Base-by-base conservation (phyloP, 2,329 filamentous ascomycete species). In the Penicillium sp. region DNA sequence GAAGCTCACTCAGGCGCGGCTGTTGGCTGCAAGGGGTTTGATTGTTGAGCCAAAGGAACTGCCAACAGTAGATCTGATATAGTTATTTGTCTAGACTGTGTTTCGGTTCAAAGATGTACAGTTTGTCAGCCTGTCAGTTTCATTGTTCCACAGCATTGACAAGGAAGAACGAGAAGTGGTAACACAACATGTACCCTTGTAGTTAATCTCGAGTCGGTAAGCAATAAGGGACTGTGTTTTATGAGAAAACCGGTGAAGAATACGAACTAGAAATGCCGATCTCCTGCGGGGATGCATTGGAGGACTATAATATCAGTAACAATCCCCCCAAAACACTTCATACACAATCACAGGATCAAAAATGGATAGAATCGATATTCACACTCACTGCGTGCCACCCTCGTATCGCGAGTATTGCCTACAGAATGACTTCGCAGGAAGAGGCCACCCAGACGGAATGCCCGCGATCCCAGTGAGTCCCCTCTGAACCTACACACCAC, bases 371-470 rank as follows among this genome's bases (percentile, higher is more conserved):
- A 63, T 65, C 6, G 63, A 65, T 25, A 33, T 65, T 1, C 62
- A 65, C 41, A 50, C 59, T 3, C 63, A 65, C 36, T 65, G 62
- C 11, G 60, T 66, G 1, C 60, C 64, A 4, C 55, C 54, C 3
- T 41, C 39, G 0, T 66, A 66, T 25, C 62, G 64, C 8, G 60
- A 65, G 25, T 65, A 60, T 34, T 66, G 64, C 27, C 47, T 66
- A 4, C 46, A 61, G 10, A 63, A 57, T 56, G 64, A 65, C 16
- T 63, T 65, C 13, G 64, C 62, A 2, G 62, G 64, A 5, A 59
- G 50, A 50, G 60, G 62, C 29, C 57, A 66, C 23, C 64, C 62
- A 1, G 62, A 66, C 51, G 64, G 62, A 19, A 65, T 65, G 63
- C 60, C 63, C 10, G 57, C 59, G 2, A 63, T 65, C 6, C 63